Conservation (phyloP, 441 rosid genomes). For the Gossypium lobatum region DNA sequence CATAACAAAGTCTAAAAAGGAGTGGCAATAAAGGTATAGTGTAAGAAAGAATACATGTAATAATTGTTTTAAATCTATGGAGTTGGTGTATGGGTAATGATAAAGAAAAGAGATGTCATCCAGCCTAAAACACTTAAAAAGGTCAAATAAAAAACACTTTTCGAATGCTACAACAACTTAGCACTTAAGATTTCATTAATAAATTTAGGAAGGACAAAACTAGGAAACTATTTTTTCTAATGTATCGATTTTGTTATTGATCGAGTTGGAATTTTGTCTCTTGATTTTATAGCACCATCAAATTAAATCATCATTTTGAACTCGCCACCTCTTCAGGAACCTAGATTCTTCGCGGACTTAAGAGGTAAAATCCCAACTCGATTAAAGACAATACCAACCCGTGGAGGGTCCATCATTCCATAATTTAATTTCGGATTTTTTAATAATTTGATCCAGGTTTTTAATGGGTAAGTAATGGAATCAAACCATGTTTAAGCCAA, state of each 20-base stretch:
- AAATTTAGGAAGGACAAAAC: neutral
- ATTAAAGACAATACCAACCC: too few species aligned
- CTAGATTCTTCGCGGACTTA: too few species aligned
- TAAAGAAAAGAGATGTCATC: constrained; percentile 8
- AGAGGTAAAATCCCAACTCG: too few species aligned
- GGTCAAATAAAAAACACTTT: neutral
- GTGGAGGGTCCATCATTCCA: too few species aligned
- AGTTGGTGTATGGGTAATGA: neutral
- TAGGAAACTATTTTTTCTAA: neutral
- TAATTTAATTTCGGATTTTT: too few species aligned
- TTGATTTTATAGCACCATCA: too few species aligned
- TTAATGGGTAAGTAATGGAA: neutral
- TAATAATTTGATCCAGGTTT: neutral
- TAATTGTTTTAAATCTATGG: neutral
- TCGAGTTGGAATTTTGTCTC: too few species aligned
- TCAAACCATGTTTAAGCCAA: neutral
- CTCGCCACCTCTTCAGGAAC: accelerated
- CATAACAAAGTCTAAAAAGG: neutral
- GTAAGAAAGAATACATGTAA: neutral
- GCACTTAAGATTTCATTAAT: constrained; percentile 24
- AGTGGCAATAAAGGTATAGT: neutral
- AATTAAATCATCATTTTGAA: too few species aligned
- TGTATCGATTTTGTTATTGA: too few species aligned
- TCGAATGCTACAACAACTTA: constrained; percentile 22
- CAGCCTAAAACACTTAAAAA: constrained; percentile 31